Percentiles rank a stretch among this genome's conserved stretches.
These are phyloP conservation scores for Fraxinus platypoda DNA, from an alignment of 305 asterid genomes.

Conservation along the genomic window DNA sequence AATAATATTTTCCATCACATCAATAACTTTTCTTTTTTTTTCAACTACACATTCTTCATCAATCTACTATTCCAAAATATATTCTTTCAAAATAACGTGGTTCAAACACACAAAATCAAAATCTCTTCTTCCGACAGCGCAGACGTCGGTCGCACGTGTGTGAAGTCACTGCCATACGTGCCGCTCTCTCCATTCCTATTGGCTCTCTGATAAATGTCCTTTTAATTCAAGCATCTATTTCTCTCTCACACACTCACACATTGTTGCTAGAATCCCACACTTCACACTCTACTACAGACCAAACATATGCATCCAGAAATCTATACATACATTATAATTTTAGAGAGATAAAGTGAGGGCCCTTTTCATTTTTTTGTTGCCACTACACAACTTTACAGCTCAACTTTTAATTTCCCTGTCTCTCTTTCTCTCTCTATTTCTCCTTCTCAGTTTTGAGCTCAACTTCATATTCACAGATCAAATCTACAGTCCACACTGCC, in stretches of 20 bases:
- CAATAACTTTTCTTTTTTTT: no score
- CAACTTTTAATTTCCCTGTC: constrained; percentile 11
- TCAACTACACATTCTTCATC: no score
- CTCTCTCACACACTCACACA: constrained; percentile 21
- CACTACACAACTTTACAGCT: constrained; percentile 26
- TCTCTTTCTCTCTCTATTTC: not conserved
- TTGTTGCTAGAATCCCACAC: constrained; percentile 15
- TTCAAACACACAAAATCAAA: no score
- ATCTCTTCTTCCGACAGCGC: not conserved
- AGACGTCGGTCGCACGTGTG: constrained; percentile 43
- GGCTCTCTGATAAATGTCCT: constrained; percentile 13
- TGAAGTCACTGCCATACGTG: constrained; percentile 36
- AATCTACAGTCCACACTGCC: constrained; percentile 23
- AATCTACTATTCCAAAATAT: no score
- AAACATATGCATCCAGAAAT: constrained; percentile 6
- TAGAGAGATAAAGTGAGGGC: constrained; percentile 29
- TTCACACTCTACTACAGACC: not conserved
- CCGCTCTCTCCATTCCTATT: constrained; percentile 21
- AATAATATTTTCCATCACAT: no score
- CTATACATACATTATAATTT: constrained; percentile 15
- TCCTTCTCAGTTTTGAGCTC: constrained; percentile 15
- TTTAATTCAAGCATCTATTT: not conserved
- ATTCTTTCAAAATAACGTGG: no score
- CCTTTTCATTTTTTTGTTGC: constrained; percentile 18
- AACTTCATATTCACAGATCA: constrained; percentile 28